Conservation (phyloP, 108 stramenopile species). For the Epipyxis sp. region DNA sequence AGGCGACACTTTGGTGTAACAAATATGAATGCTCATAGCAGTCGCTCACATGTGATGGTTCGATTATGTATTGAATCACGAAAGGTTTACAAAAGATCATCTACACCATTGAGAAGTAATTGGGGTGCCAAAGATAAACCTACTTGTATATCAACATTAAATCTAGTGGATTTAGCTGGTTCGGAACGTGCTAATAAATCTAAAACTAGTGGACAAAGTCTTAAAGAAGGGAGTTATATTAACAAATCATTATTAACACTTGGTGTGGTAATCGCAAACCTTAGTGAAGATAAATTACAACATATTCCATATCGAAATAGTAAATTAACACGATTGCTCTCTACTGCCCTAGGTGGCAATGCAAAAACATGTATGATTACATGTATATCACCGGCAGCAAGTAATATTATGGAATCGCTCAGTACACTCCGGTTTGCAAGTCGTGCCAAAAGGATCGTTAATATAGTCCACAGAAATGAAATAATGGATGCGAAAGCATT, state of each 20-base stretch:
- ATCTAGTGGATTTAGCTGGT: conserved; percentile 53
- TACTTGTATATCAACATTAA: conserved; percentile 33
- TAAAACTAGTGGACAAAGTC: conserved; percentile 30
- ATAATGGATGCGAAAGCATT: conserved; percentile 19
- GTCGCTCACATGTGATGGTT: conserved; percentile 57
- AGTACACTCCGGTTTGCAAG: conserved; percentile 20
- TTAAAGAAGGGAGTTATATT: conserved; percentile 35
- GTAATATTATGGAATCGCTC: conserved; percentile 25
- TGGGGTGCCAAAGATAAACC: conserved; percentile 36
- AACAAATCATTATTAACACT: conserved; percentile 18
- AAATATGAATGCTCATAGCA: conserved; percentile 55
- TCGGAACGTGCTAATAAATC: conserved; percentile 44
- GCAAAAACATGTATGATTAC: conserved; percentile 30
- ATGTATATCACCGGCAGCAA: conserved; percentile 24
- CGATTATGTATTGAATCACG: conserved; percentile 42
- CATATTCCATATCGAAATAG: conserved; percentile 35
- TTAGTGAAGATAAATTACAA: conserved; percentile 28
- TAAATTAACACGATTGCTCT: conserved; percentile 25
- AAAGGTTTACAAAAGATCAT: not conserved
- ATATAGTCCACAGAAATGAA: conserved; percentile 28
- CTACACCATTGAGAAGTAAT: not conserved
- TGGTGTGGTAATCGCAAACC: conserved; percentile 21
- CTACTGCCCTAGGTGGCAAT: conserved; percentile 32
- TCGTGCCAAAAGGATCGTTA: conserved; percentile 42
- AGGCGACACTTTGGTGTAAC: conserved; percentile 30